phyloP scores from a whole-genome alignment of 129 eudicot species.

The Ambrosia artemisiifolia region DNA sequence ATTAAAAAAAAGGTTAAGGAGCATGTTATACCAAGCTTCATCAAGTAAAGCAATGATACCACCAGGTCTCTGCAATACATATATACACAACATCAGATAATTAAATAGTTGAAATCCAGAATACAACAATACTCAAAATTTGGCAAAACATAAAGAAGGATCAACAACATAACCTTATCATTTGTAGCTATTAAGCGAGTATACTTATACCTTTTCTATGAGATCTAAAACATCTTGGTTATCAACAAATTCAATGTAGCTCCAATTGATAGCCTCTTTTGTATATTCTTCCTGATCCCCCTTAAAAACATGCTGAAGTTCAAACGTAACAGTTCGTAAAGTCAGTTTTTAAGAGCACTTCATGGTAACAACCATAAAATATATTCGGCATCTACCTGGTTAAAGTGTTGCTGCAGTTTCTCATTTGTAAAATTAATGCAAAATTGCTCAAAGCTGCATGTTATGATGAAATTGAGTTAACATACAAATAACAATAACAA shows the following conservation, averaged over 20 bases:
- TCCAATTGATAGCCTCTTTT: conserved; percentile 92
- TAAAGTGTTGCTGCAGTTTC: conserved; percentile 98
- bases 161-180: conserved; percentile 4
- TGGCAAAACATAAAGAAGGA: neutral
- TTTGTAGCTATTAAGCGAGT: conserved; percentile 2
- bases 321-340: conserved; percentile 10
- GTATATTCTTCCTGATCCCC: conserved; percentile 98
- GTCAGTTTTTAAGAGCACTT: conserved; percentile 4
- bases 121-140: neutral
- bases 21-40: conserved; percentile 83
- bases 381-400: conserved; percentile 59
- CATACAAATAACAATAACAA: neutral
- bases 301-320: conserved; percentile 91
- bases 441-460: conserved; percentile 96
- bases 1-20: neutral
- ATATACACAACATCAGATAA: conserved; percentile 2
- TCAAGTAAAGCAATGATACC: conserved; percentile 93
- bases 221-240: conserved; percentile 99
- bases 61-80: conserved; percentile 86
- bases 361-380: conserved; percentile 7
- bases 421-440: conserved; percentile 97
- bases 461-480: conserved; percentile 16
- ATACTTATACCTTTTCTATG: conserved; percentile 70
- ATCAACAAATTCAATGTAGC: conserved; percentile 97
- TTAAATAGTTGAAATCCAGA: neutral